A percentile compares a stretch with the other conserved stretches of the same genome.
Conservation (phyloP, 768 basidiomycete species). For the Leccinum barrowsii region DNA sequence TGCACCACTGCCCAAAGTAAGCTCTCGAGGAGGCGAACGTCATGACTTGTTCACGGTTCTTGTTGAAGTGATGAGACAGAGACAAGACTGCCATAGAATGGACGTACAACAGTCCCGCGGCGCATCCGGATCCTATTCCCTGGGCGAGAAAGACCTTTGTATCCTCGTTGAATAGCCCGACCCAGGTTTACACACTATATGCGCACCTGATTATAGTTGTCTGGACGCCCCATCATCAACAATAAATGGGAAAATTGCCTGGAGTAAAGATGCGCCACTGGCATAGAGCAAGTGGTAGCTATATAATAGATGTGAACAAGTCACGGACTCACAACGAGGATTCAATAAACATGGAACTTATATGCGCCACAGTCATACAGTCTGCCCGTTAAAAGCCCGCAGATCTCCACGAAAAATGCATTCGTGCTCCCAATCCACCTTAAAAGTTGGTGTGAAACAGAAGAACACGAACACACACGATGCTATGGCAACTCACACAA, state of each 20-base stretch:
- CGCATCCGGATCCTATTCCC: constrained; percentile 47
- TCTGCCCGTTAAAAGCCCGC: constrained; percentile 44
- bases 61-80: constrained; percentile 51
- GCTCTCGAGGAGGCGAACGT: constrained; percentile 54
- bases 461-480: neutral
- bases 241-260: constrained; percentile 37
- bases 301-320: constrained; percentile 2
- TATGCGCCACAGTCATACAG: constrained; percentile 44
- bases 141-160: constrained; percentile 48
- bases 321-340: constrained; percentile 33
- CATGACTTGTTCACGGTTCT: constrained; percentile 46
- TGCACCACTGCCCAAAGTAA: constrained; percentile 54
- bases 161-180: neutral
- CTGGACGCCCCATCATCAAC: constrained; percentile 42
- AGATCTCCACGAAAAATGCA: constrained; percentile 41
- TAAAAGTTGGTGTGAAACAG: neutral
- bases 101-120: constrained; percentile 45
- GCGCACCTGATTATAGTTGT: constrained; percentile 42
- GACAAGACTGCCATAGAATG: constrained; percentile 40
- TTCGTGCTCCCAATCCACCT: constrained; percentile 50
- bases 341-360: no score
- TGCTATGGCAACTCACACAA: constrained; percentile 31
- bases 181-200: neutral
- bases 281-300: constrained; percentile 21
- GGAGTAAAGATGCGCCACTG: constrained; percentile 9